Evolutionary conservation across 2,329 filamentous ascomycete species (phyloP), one percentile per base, ranked within the genome.

Genomic region (Cryphonectria carpinicola): DNA sequence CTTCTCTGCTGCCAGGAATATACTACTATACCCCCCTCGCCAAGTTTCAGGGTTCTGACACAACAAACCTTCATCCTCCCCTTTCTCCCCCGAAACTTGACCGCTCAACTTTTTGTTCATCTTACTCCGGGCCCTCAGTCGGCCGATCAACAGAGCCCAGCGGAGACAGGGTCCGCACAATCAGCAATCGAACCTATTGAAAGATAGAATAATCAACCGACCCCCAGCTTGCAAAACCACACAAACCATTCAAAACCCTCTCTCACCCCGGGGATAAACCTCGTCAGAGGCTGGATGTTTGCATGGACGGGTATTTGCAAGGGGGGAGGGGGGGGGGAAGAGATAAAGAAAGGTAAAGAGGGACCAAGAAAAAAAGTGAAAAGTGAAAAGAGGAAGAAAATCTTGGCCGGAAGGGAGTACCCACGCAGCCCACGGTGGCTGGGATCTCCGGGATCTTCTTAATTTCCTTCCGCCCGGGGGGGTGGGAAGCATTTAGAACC

Each of bases 31-130:
- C 13, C 54, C 54, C 35, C 54, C 54, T 58, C 19, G 54, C 54
- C 54, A 32, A 19, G 54, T 58, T 58, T 58, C 54, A 58, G 54
- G 54, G 54, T 58, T 58, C 28, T 58, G 28, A 32, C 54, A 32
- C 14, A 6, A 7, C 28, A n/a, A 49, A n/a, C 46, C 46, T 49
- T n/a, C 46, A 32, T 32, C 46, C 7, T n/a, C 22, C 22, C 22
- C 46, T 49, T 22, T 49, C 37, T 39, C 10, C 43, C 52, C 54
- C 54, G 35, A 19, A 19, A 17, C 54, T 58, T 58, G 54, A 58
- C 54, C 54, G 54, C 54, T 58, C 54, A 58, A 58, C 54, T 58
- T 25, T 32, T 56, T 32, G 25, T 58, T 58, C 54, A 58, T 58
- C 17, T 58, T 32, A 58, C 28, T 58, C 54, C 54, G 6, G 28